A percentile compares a stretch with the other conserved stretches of the same genome.
These are phyloP conservation scores for Penicillium sp. DNA, from an alignment of 2,329 filamentous ascomycete species.

Conservation along the genomic window DNA sequence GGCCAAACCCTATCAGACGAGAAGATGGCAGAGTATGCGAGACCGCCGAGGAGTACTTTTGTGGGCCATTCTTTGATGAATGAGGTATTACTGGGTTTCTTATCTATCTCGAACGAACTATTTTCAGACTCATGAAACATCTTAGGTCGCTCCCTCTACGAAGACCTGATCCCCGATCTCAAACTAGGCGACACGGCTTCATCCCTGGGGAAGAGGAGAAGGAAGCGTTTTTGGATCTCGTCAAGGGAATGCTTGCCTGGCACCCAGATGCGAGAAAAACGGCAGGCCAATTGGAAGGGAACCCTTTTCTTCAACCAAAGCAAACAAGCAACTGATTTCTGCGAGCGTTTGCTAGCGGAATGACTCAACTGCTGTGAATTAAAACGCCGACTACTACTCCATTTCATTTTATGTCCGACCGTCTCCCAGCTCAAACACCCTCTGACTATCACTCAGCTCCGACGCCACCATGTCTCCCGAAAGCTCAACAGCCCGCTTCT, in stretches of 20 bases:
- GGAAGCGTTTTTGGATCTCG: slow-evolving; percentile 36
- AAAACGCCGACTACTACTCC: too few species aligned
- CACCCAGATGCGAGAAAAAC: slow-evolving; percentile 32
- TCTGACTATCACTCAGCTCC: neutral
- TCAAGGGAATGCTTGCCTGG: slow-evolving; percentile 38
- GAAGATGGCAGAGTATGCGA: slow-evolving; percentile 35
- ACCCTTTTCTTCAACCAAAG: slow-evolving; percentile 39
- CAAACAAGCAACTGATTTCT: too few species aligned
- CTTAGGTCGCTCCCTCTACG: slow-evolving; percentile 39
- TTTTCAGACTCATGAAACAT: slow-evolving; percentile 34
- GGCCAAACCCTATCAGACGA: slow-evolving; percentile 33
- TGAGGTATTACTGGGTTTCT: slow-evolving; percentile 30
- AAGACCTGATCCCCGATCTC: slow-evolving; percentile 37
- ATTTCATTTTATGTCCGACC: neutral
- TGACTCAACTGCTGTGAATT: too few species aligned
- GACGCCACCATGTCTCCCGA: neutral
- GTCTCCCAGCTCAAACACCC: neutral
- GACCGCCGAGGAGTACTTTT: slow-evolving; percentile 40
- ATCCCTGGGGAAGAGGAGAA: slow-evolving; percentile 35
- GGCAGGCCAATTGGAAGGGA: slow-evolving; percentile 33
- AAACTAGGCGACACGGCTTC: slow-evolving; percentile 34
- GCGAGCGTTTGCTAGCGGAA: too few species aligned
- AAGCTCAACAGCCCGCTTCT: neutral
- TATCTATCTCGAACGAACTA: slow-evolving; percentile 18
- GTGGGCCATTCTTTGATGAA: slow-evolving; percentile 44